These are phyloP conservation scores for Achaetomium macrosporum DNA, from an alignment of 2,329 filamentous ascomycete species.

Conservation along the genomic window DNA sequence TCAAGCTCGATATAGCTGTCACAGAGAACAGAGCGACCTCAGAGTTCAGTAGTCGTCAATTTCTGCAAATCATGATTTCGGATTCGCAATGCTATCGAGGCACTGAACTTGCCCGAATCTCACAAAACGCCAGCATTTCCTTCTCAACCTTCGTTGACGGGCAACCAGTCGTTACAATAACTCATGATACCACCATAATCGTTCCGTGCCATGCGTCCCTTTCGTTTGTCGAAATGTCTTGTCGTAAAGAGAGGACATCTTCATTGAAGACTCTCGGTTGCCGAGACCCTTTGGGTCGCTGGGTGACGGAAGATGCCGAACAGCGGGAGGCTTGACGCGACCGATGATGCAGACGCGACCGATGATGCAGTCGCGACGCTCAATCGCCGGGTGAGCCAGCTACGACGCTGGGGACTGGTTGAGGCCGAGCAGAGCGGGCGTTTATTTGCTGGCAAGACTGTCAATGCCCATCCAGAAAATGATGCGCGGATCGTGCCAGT, in stretches of 20 bases:
- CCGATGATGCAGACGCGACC: slow-evolving; percentile 6
- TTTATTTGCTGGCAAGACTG: slow-evolving; percentile 56
- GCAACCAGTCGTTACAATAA: slow-evolving; percentile 24
- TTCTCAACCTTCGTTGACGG: slow-evolving; percentile 23
- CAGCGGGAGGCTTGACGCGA: slow-evolving; percentile 17
- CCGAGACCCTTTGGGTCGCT: slow-evolving; percentile 14
- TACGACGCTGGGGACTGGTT: slow-evolving; percentile 36
- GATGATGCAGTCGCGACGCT: slow-evolving; percentile 12
- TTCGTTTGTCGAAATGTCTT: slow-evolving; percentile 12
- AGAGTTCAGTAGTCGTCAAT: slow-evolving; percentile 18
- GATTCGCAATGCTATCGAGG: slow-evolving; percentile 18
- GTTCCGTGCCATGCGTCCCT: slow-evolving; percentile 15
- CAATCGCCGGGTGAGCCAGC: slow-evolving; percentile 22
- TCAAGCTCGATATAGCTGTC: neutral
- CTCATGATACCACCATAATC: slow-evolving; percentile 20
- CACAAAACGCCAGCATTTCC: slow-evolving; percentile 18
- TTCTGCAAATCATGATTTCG: slow-evolving; percentile 18
- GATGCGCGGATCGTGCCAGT: neutral
- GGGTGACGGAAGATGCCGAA: slow-evolving; percentile 12
- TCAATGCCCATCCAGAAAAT: slow-evolving; percentile 29
- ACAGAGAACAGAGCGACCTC: neutral
- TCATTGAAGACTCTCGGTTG: slow-evolving; percentile 16
- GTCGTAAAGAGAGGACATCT: neutral
- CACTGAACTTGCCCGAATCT: slow-evolving; percentile 15
- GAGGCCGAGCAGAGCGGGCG: slow-evolving; percentile 51